phyloP scores from a whole-genome alignment of 371 early-diverging fungal species.

The Actinomortierella wolfii region DNA sequence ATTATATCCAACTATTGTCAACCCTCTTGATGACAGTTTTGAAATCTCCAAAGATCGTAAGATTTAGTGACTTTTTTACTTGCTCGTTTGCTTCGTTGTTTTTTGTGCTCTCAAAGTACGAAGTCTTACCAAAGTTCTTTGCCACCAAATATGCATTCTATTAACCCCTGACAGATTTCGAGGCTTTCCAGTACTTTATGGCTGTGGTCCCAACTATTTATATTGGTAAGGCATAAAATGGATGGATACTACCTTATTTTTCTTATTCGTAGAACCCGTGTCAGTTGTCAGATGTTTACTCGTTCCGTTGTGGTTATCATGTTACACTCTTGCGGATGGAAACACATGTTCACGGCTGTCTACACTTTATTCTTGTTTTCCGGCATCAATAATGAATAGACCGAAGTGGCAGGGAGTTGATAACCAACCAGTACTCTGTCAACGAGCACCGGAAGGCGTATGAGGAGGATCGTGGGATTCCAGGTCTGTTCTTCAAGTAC shows the following conservation, averaged over 20 bases:
- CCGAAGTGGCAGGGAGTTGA: constrained; percentile 51
- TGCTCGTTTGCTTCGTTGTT: not conserved
- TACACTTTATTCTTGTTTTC: constrained; percentile 23
- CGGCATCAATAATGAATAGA: constrained; percentile 48
- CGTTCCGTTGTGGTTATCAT: too few relatives aligned
- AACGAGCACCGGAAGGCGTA: constrained; percentile 70
- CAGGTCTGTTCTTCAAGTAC: constrained; percentile 90
- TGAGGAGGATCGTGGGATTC: constrained; percentile 47
- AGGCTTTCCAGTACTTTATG: constrained; percentile 83
- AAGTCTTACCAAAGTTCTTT: too few relatives aligned
- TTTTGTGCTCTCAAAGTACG: too few relatives aligned
- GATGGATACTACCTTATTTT: too few relatives aligned
- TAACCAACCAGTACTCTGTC: constrained; percentile 94
- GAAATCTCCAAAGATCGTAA: constrained; percentile 67
- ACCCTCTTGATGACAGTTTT: constrained; percentile 85
- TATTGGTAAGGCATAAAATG: constrained; percentile 51
- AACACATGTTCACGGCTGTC: too few relatives aligned
- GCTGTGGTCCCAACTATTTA: constrained; percentile 90
- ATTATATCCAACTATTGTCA: constrained; percentile 79
- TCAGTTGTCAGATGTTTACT: too few relatives aligned
- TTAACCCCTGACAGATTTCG: constrained; percentile 53
- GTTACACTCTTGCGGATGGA: too few relatives aligned
- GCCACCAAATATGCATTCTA: not conserved
- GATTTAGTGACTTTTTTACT: constrained; percentile 7
- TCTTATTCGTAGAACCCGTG: too few relatives aligned